These are phyloP conservation scores for Fusarium sp. DNA, from an alignment of 2,329 filamentous ascomycete genomes.

Conservation along the genomic window DNA sequence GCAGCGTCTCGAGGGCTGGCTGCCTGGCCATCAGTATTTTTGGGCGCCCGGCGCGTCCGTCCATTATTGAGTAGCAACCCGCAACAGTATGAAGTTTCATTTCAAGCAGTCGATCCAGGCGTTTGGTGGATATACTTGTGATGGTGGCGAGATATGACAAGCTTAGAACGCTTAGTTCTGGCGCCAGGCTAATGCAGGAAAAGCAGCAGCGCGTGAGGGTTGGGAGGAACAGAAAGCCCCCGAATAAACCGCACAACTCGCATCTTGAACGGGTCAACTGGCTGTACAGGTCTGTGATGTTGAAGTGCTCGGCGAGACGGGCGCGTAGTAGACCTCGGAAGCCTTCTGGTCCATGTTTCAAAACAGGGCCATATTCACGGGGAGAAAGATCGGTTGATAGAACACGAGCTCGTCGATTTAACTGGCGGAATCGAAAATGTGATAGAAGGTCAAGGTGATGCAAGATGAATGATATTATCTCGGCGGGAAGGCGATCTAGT, in stretches of 20 bases:
- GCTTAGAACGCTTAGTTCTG: not conserved
- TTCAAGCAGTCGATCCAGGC: not conserved
- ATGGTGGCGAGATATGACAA: not conserved
- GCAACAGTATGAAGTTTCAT: not conserved
- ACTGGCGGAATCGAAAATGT: not conserved
- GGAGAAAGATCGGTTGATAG: not conserved
- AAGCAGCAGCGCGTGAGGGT: conserved; percentile 4
- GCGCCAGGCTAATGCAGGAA: not conserved
- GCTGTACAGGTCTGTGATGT: not conserved
- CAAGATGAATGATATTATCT: not conserved
- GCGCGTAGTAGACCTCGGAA: conserved; percentile 13
- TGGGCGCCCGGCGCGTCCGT: not conserved
- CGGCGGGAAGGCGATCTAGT: not conserved
- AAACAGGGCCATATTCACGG: conserved; percentile 4
- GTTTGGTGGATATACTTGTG: not conserved
- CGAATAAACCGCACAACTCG: conserved; percentile 8
- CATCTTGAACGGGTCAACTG: not conserved
- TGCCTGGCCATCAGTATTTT: not conserved
- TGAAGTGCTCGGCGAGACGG: conserved; percentile 2
- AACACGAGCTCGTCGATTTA: conserved; percentile 11
- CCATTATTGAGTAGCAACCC: not conserved
- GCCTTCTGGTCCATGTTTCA: conserved; percentile 17
- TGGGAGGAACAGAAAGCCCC: conserved; percentile 6
- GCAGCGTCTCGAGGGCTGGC: not conserved
- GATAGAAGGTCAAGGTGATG: conserved; percentile 15